Evolutionary conservation across 2,329 filamentous ascomycete species (phyloP), one percentile per base, ranked within the genome.

Genomic region (Diaporthe helianthi): DNA sequence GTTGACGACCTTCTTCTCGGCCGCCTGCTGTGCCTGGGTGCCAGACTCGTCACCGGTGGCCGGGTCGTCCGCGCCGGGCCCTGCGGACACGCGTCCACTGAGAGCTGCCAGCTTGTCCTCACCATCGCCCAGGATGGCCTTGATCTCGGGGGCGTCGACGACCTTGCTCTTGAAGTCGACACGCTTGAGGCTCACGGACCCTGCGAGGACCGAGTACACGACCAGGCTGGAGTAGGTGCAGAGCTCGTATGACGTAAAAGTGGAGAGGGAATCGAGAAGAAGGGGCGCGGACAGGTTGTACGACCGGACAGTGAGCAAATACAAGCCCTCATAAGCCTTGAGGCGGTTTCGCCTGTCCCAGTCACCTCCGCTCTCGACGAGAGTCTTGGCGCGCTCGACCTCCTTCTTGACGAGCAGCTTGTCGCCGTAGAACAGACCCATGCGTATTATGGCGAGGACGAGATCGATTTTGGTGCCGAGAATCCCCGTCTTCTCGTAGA

Each of bases 151-250:
- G 9, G 96, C 96, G 80, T 99, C 96, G 49, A 99, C 95, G 31
- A 99, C 96, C 85, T 98, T 98, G 73, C 93, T 93, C 86, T 99
- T 99, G 88, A 99, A 99, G 81, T 99, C 96, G 41, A 98, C 93
- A 60, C 96, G 92, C 85, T 98, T 97, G 68, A 99, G 88, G 54
- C 95, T 96, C 29, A 98, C 91, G 8, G 94, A 97, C 70, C 96
- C 96, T 44, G 96, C 94, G 41, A 99, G 90, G 26, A 98, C 95
- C 1, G 96, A 94, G 83, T 98, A 99, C 69, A 98, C 90, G 64
- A 99, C 96, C 29, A 99, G 89, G 71, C 89, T 92, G 70, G 94
- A 97, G 85, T 99, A 99, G 74, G 92, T 95, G 89, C 96, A 99
- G 61, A 99, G 89, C 82, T 99, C 96, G 83, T 98, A 98, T 80